Conservation (phyloP, 257 asterid genomes). For the Solanum pennellii region DNA sequence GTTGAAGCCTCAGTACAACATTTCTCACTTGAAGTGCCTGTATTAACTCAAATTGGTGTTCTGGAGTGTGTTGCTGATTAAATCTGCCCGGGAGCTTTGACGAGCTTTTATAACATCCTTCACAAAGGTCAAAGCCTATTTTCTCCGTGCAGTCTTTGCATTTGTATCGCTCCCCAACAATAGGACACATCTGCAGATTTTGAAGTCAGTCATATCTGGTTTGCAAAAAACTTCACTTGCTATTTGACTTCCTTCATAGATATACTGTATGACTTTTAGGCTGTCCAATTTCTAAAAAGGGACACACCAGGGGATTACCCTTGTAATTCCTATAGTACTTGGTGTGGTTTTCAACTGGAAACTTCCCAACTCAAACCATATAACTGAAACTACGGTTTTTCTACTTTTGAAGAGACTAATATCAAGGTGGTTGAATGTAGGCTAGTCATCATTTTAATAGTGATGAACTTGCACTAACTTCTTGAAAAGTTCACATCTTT, state of each 20-base stretch:
- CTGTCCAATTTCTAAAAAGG: background rate
- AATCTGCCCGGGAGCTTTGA: conserved; percentile 60
- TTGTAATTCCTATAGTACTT: background rate
- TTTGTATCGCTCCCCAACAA: conserved; percentile 51
- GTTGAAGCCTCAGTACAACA: background rate
- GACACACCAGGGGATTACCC: background rate
- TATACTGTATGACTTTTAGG: background rate
- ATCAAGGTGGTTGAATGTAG: background rate
- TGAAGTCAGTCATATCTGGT: background rate
- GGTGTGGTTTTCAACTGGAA: background rate
- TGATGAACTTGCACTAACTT: background rate
- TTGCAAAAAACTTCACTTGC: background rate
- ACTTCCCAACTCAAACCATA: background rate
- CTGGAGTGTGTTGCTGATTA: conserved; percentile 67
- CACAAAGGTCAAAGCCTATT: conserved; percentile 69
- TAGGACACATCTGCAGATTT: conserved; percentile 49
- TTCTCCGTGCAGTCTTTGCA: conserved; percentile 61
- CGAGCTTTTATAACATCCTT: conserved; percentile 36
- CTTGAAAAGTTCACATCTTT: background rate
- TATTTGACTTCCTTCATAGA: background rate
- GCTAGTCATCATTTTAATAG: background rate
- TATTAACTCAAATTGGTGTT: conserved; percentile 31
- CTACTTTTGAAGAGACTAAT: background rate
- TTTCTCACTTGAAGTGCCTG: background rate
- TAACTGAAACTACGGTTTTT: background rate